phyloP scores from a whole-genome alignment of 2,329 filamentous ascomycete species.

The Pochonia chlamydosporia region DNA sequence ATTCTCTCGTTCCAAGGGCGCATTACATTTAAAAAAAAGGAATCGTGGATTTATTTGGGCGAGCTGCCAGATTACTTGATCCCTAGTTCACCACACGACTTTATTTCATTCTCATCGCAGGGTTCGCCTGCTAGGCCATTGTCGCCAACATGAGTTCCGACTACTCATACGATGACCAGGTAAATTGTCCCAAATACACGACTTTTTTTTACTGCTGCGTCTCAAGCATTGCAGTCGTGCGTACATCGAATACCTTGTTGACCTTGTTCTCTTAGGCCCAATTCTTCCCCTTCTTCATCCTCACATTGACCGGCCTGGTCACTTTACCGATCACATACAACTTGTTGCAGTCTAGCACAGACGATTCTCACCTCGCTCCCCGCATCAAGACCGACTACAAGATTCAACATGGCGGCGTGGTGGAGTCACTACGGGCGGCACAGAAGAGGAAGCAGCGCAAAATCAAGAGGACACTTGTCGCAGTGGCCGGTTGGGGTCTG shows the following conservation, averaged over 20 bases:
- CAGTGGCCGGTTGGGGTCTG: slow-evolving; percentile 69
- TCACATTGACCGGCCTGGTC: slow-evolving; percentile 81
- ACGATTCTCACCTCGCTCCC: slow-evolving; percentile 74
- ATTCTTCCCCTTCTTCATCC: slow-evolving; percentile 98
- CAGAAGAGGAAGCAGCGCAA: slow-evolving; percentile 87
- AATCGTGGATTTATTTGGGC: too few species aligned
- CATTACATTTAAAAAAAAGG: too few species aligned
- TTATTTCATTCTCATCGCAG: slow-evolving; percentile 17
- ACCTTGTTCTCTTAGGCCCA: slow-evolving; percentile 55
- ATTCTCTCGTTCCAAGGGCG: background rate
- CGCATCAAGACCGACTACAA: slow-evolving; percentile 78
- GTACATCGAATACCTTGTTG: slow-evolving; percentile 3
- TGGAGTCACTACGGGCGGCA: slow-evolving; percentile 74
- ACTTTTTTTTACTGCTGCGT: too few species aligned
- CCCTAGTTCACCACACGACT: background rate
- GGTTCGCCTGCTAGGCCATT: slow-evolving; percentile 26
- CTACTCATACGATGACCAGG: slow-evolving; percentile 97
- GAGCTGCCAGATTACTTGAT: slow-evolving; percentile 4
- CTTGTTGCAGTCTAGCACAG: slow-evolving; percentile 69
- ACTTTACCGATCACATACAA: slow-evolving; percentile 88
- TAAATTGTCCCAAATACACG: slow-evolving; percentile 25
- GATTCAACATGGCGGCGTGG: slow-evolving; percentile 75
- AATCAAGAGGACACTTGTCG: slow-evolving; percentile 75
- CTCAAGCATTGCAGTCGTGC: background rate
- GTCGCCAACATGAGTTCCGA: slow-evolving; percentile 73